phyloP scores from a whole-genome alignment of 257 asterid species.

The Capsicum chinense region DNA sequence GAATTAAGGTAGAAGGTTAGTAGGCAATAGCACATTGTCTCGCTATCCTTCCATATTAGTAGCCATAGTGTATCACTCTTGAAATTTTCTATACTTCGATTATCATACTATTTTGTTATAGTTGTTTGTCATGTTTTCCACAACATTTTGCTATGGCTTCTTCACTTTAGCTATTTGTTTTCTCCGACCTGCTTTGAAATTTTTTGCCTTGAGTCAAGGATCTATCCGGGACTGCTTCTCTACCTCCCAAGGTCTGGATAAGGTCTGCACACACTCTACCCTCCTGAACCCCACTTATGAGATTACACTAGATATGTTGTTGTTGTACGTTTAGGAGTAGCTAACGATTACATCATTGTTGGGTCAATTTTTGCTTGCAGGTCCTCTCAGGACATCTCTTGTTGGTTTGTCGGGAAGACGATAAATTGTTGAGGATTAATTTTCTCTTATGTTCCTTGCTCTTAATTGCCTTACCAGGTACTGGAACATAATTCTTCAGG shows the following conservation, averaged over 20 bases:
- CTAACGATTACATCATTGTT: constrained; percentile 1
- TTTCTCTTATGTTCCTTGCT: constrained; percentile 14
- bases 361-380: not conserved
- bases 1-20: not conserved
- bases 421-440: not conserved
- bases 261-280: not conserved
- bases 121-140: not conserved
- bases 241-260: not conserved
- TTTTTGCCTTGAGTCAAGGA: not conserved
- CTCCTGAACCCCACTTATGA: not conserved
- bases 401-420: constrained; percentile 19
- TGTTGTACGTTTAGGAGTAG: constrained; percentile 5
- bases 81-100: not conserved
- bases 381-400: not conserved
- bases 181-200: not conserved
- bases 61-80: not conserved
- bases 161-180: not conserved
- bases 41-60: not conserved
- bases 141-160: not conserved
- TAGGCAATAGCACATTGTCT: not conserved
- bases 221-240: not conserved
- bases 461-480: constrained; percentile 25
- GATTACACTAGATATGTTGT: not conserved
- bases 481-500: not conserved
- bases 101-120: not conserved